A percentile compares a stretch with the other conserved stretches of the same genome.
These are phyloP conservation scores for Russula abietina DNA, from an alignment of 768 basidiomycete genomes.

Conservation along the genomic window DNA sequence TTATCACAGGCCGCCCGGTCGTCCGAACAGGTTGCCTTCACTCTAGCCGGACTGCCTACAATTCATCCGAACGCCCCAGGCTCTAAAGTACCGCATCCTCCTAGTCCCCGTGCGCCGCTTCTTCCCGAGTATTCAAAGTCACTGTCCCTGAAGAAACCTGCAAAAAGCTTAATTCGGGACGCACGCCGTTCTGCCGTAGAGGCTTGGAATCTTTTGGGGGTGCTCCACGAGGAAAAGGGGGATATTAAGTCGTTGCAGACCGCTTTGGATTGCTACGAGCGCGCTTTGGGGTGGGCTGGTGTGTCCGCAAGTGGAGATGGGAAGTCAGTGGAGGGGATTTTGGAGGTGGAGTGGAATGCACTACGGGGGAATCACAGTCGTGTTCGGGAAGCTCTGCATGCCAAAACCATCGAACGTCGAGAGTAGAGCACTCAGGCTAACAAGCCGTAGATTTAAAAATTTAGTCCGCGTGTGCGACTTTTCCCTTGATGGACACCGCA, in stretches of 20 bases:
- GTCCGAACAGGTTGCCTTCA: slow-evolving; percentile 57
- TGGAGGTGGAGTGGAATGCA: slow-evolving; percentile 56
- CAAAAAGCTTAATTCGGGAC: slow-evolving; percentile 56
- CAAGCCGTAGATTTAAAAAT: not conserved
- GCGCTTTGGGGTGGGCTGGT: slow-evolving; percentile 66
- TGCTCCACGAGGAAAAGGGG: slow-evolving; percentile 47
- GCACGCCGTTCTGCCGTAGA: slow-evolving; percentile 65
- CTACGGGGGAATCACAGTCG: slow-evolving; percentile 59
- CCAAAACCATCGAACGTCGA: not conserved
- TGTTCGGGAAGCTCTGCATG: slow-evolving; percentile 24
- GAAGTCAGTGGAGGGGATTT: slow-evolving; percentile 45
- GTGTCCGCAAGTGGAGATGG: slow-evolving; percentile 34
- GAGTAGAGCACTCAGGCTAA: not conserved
- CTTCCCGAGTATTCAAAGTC: slow-evolving; percentile 43
- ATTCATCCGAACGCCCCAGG: slow-evolving; percentile 33
- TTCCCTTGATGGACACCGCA: not conserved
- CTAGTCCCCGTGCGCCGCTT: slow-evolving; percentile 38
- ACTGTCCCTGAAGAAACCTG: slow-evolving; percentile 47
- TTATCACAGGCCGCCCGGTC: slow-evolving; percentile 58
- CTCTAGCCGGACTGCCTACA: slow-evolving; percentile 42
- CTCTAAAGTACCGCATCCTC: slow-evolving; percentile 34
- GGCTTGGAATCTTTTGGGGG: slow-evolving; percentile 68
- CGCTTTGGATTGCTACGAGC: slow-evolving; percentile 61
- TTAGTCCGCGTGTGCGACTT: not conserved
- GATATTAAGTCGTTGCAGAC: slow-evolving; percentile 31